Evolutionary conservation across 1,139 yeast genomes (phyloP).

Genomic region (Geotrichum reessii): DNA sequence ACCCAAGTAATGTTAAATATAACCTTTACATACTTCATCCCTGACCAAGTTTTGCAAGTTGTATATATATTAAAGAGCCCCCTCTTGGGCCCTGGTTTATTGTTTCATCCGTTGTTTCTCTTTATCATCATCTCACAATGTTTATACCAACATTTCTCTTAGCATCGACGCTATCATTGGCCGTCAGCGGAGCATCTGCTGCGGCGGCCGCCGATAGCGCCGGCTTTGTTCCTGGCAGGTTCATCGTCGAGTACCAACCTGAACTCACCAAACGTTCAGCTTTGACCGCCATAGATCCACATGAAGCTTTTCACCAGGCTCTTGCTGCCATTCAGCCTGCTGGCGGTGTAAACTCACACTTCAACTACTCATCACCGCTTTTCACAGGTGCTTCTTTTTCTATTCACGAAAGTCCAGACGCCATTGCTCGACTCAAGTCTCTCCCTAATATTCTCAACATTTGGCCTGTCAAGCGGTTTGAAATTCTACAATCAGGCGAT

Average conservation of each 20-base stretch:
- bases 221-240: neutral
- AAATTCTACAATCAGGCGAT: neutral
- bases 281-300: neutral
- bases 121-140: neutral
- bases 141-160: neutral
- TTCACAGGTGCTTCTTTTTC: slow-evolving; percentile 8
- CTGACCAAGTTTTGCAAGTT: neutral
- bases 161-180: neutral
- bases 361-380: slow-evolving; percentile 3
- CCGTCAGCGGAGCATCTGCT: neutral
- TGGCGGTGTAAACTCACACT: slow-evolving; percentile 4
- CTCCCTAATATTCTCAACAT: slow-evolving; percentile 8
- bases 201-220: neutral
- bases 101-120: no score
- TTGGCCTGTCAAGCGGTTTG: slow-evolving; percentile 6
- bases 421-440: neutral
- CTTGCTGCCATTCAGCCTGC: neutral
- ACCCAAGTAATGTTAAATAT: neutral
- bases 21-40: neutral
- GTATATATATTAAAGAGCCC: neutral
- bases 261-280: slow-evolving; percentile 1
- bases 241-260: slow-evolving; percentile 4
- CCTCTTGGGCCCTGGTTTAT: neutral
- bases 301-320: slow-evolving; percentile 2
- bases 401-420: neutral